phyloP scores from a whole-genome alignment of 176 grass and related monocot genomes.

The Carex littledalei region DNA sequence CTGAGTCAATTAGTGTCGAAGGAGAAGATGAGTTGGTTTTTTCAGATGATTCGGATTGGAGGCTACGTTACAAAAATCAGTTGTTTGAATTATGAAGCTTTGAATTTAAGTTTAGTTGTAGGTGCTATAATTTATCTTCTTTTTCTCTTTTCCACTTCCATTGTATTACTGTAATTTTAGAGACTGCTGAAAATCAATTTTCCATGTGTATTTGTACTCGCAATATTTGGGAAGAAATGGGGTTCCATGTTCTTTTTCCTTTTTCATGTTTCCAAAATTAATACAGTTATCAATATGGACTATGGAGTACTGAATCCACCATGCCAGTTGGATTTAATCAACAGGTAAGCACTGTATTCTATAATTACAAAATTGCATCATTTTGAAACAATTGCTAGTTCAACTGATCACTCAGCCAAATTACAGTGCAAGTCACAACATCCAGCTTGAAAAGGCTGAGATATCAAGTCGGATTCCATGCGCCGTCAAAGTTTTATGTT shows the following conservation, averaged over 20 bases:
- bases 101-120: slow-evolving; percentile 19
- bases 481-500: not conserved
- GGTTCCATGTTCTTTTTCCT: slow-evolving; percentile 11
- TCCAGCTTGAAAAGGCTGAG: not conserved
- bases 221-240: slow-evolving; percentile 28
- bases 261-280: not conserved
- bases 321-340: not conserved
- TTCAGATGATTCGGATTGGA: slow-evolving; percentile 82
- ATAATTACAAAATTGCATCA: not conserved
- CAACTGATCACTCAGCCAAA: not conserved
- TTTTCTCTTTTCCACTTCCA: slow-evolving; percentile 36
- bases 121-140: not conserved
- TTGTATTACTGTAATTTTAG: slow-evolving; percentile 22
- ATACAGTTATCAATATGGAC: not conserved
- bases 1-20: slow-evolving; percentile 69
- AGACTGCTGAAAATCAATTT: slow-evolving; percentile 14
- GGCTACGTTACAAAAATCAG: slow-evolving; percentile 63
- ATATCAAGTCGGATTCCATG: not conserved
- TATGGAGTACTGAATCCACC: not conserved
- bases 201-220: slow-evolving; percentile 21
- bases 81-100: slow-evolving; percentile 70
- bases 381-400: not conserved
- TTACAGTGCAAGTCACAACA: not conserved
- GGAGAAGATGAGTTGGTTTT: slow-evolving; percentile 56
- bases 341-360: not conserved